Base-by-base conservation (phyloP, 2,329 filamentous ascomycete species). In the Macrophomina phaseolina region DNA sequence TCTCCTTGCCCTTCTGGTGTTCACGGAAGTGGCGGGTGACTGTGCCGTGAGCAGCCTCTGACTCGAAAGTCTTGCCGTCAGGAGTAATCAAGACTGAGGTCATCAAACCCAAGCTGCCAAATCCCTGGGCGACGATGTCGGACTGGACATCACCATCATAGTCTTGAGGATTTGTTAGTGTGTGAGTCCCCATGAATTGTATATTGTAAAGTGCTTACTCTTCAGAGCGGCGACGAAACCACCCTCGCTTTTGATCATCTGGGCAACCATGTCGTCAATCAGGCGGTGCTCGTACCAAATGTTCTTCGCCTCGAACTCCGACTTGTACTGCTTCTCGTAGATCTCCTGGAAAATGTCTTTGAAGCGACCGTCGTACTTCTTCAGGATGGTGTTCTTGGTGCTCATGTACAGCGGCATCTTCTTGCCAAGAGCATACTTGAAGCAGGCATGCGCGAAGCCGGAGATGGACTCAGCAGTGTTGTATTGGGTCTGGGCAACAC, bases 261-360 rank as follows among this genome's bases (percentile, higher is more conserved):
- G 95, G 60, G 95, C 95, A 71, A 99, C 95, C 95, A 99, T 98
- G 83, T 99, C 95, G 83, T 99, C 95, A 77, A 99, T 98, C 73
- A 99, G 86, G 76, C 95, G 91, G 85, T 99, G 95, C 89, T 99
- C 95, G 80, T 99, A 98, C 95, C 95, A 98, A 83, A 98, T 97
- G 70, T 88, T 88, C 86, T 93, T 92, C 76, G 90, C 90, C 79
- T 97, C 94, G 74, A 98, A 98, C 52, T 92, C 87, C 79, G 88
- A 86, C 86, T 91, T 90, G 86, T 98, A 99, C 74, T 90, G 84
- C 68, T 86, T 87, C 70, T 98, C 92, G 83, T 94, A 99, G 75
- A 98, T 89, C 77, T 96, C 91, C 87, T 99, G 92, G 89, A 99
- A 99, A 81, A 98, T 96, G 78, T 99, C 95, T 90, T 98, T 98